These are phyloP conservation scores for sunflower (Helianthus annuus) DNA, from an alignment of 129 eudicot species.

Conservation along the genomic window DNA sequence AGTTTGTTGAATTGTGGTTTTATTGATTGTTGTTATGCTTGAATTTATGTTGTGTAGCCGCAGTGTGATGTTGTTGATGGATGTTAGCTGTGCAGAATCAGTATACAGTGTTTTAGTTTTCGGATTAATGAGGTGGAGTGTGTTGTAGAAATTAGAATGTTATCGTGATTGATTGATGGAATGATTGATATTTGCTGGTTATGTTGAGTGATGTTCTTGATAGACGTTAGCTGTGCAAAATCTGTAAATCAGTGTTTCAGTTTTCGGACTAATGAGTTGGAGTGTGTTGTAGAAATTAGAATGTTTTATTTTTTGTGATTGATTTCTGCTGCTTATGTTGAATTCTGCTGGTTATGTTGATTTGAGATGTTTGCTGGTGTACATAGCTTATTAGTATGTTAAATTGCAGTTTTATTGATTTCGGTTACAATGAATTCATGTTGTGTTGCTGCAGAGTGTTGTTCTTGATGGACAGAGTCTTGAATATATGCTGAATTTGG, in stretches of 20 bases:
- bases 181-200: slow-evolving; percentile 2
- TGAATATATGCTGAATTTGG: slow-evolving; percentile 23
- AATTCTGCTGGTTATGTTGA: slow-evolving; percentile 9
- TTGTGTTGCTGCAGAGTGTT: slow-evolving; percentile 19
- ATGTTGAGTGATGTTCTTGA: slow-evolving; percentile 13
- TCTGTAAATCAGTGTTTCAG: not conserved
- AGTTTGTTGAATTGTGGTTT: not conserved
- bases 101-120: not conserved
- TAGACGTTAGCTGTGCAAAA: not conserved
- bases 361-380: slow-evolving; percentile 10
- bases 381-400: slow-evolving; percentile 12
- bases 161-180: not conserved
- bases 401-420: slow-evolving; percentile 8
- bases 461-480: slow-evolving; percentile 7
- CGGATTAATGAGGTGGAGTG: not conserved
- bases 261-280: not conserved
- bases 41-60: slow-evolving; percentile 6
- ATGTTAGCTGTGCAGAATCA: too few species aligned
- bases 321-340: slow-evolving; percentile 3
- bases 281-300: too few species aligned
- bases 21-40: slow-evolving; percentile 2
- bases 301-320: too few species aligned
- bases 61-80: slow-evolving; percentile 10
- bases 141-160: slow-evolving; percentile 12
- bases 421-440: not conserved